phyloP scores from a whole-genome alignment of 331 rosid genomes.

The Telfairia occidentalis region DNA sequence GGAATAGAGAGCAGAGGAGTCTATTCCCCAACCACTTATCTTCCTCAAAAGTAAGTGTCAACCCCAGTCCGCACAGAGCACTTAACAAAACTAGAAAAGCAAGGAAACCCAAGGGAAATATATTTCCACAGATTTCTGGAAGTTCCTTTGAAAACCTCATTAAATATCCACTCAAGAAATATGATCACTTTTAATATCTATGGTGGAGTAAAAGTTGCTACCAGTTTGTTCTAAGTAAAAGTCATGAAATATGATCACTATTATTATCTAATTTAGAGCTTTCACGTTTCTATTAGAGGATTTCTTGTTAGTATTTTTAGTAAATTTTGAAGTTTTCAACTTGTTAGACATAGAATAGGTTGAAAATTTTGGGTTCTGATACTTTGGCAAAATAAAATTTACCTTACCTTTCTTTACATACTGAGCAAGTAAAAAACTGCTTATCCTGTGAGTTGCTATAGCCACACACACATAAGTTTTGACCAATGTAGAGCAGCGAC shows the following conservation, averaged over 20 bases:
- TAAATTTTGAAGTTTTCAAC: neutral
- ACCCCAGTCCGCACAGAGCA: too few species aligned
- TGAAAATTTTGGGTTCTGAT: neutral
- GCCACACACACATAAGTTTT: constrained; percentile 39
- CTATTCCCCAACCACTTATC: too few species aligned
- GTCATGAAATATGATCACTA: neutral
- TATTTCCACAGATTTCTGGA: too few species aligned
- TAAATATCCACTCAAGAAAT: too few species aligned
- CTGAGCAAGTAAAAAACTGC: constrained; percentile 48
- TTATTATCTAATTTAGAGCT: neutral
- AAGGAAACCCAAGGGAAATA: too few species aligned
- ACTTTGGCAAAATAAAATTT: constrained; percentile 19
- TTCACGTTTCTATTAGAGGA: neutral
- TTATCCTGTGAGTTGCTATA: constrained; percentile 29
- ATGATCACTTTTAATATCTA: too few species aligned
- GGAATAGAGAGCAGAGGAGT: too few species aligned
- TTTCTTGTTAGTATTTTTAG: too few species aligned
- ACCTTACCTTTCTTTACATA: constrained; percentile 73
- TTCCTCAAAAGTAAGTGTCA: too few species aligned
- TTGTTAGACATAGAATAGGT: neutral
- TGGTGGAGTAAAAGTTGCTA: neutral
- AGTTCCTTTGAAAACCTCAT: too few species aligned
- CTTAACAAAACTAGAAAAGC: too few species aligned
- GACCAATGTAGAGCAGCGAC: constrained; percentile 25
- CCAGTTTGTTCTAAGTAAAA: neutral